Evolutionary conservation across 2,329 filamentous ascomycete genomes (phyloP), one percentile per base, ranked within the genome.

Genomic region (Pestalotiopsis sp.): DNA sequence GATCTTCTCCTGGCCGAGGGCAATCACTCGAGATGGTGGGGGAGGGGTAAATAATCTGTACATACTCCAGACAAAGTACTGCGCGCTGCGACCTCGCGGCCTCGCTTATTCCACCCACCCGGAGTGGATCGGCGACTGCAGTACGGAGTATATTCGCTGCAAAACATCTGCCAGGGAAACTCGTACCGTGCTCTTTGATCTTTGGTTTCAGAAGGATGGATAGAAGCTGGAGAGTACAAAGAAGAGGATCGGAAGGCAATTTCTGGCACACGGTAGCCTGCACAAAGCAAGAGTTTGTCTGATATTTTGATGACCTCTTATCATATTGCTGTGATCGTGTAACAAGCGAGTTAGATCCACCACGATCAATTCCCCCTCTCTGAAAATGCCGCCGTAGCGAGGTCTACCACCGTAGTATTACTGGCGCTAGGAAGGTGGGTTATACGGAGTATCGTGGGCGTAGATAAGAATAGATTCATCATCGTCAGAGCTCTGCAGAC

Each of bases 331-430:
- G 14, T 35, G 14, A 38, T 61, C 58, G 30, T 39, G 30, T 35
- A 61, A 35, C 30, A 35, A 64, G 38, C 61, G 39, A 64, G 61
- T 48, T 38, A 35, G 40, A 64, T 52, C 61, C 61, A n/a, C 61
- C 26, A 52, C 44, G 44, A 26, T 30, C 13, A 24, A 24, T 14
- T 61, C 5, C 11, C 11, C 13, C 58, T 20, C 58, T 39, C 30
- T 30, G 38, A 10, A 35, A 61, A 11, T 26, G n/a, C 26, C 11
- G 13, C 55, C 17, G 20, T 58, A 52, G 20, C 44, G 44, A n/a
- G 20, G 17, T 52, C 20, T 52, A 40, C 39, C 39, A 14, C 14
- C 44, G 14, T 48, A n/a, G 44, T 52, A 52, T n/a, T 52, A 52
- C 44, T 20, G 7, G 4, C 44, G 14, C 44, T 52, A 52, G 6